phyloP scores from a whole-genome alignment of 2,329 filamentous ascomycete species.

The Ascochyta koolunga region DNA sequence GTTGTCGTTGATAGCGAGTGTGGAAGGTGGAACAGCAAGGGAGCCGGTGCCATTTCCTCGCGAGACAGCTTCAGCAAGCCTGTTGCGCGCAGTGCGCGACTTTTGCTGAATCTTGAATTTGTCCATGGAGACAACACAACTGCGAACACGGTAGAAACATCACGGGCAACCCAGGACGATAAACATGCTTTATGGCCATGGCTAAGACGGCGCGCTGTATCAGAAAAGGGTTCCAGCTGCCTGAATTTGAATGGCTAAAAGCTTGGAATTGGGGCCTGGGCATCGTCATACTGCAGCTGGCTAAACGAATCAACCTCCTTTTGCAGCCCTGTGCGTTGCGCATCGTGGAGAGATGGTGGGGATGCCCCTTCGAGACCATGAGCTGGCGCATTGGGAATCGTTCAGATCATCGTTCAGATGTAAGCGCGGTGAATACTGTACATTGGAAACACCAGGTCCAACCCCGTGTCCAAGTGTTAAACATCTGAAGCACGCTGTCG shows the following conservation, averaged over 20 bases:
- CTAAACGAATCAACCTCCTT: constrained; percentile 26
- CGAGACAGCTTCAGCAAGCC: constrained; percentile 36
- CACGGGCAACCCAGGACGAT: constrained; percentile 19
- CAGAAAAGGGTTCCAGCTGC: constrained; percentile 18
- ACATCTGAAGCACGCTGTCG: constrained; percentile 11
- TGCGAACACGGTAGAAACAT: constrained; percentile 12
- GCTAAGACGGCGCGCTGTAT: constrained; percentile 14
- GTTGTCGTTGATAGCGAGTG: constrained; percentile 39
- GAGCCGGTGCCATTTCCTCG: constrained; percentile 34
- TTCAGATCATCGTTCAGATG: constrained; percentile 1
- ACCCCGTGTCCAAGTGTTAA: constrained; percentile 7
- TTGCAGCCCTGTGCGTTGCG: constrained; percentile 4
- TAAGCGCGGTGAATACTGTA: constrained; percentile 1
- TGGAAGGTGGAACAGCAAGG: constrained; percentile 37
- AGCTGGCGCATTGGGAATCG: constrained; percentile 8
- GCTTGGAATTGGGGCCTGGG: constrained; percentile 29
- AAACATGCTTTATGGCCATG: constrained; percentile 33
- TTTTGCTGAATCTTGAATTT: constrained; percentile 37
- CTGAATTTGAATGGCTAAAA: constrained; percentile 13
- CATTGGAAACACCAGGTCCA: constrained; percentile 7
- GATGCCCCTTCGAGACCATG: constrained; percentile 6
- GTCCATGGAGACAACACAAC: constrained; percentile 34
- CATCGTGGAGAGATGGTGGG: constrained; percentile 5
- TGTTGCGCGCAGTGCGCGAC: constrained; percentile 44
- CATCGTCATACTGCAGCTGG: constrained; percentile 28